Base-by-base conservation (phyloP, 2,329 filamentous ascomycete species). In the Leptographium lundbergii region DNA sequence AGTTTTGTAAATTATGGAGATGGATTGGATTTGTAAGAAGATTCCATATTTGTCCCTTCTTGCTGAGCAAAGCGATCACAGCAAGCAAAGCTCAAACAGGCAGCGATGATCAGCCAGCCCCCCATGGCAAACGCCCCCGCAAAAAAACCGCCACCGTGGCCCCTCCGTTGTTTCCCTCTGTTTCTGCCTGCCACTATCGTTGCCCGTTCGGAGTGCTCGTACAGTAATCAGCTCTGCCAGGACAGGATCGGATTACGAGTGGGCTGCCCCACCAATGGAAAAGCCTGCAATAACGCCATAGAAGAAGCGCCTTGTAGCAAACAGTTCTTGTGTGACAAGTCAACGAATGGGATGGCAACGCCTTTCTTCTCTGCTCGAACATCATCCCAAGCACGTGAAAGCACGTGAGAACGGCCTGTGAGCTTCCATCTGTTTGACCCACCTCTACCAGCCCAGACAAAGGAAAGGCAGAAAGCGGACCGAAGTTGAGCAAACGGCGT, bases 71-170 rank as follows among this genome's bases (percentile, higher is more conserved):
- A 10, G 27, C 34, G 29, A 27, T 22, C 22, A 25, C 50, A 51
- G 39, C 57, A 58, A 29, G 39, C 57, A 59, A 59, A 29, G 36
- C 55, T 34, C 27, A 24, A 55, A 36, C 39, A 54, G 52, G 52
- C 51, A 55, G 27, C 29, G 22, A 29, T 22, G 36, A 32, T n/a
- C 48, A n/a, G 34, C 17, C n/a, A n/a, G n/a, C n/a, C n/a, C 14
- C 14, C 10, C 5, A 24, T 4, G 19, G 25, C 42, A 4, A 10
- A 50, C 6, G 17, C 22, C 56, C 47, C 56, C 32, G 45, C 45
- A 51, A 57, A 52, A 51, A 57, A 39, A 6, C 27, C 55, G 55
- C 55, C 55, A 57, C 55, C 39, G 45, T 17, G 11, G 56, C 56
- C 56, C 48, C 48, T 57, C 56, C 48, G 27, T 47, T 34, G 29